Conservation (phyloP, 805 yeast genomes). For the Pichia scutulata region DNA sequence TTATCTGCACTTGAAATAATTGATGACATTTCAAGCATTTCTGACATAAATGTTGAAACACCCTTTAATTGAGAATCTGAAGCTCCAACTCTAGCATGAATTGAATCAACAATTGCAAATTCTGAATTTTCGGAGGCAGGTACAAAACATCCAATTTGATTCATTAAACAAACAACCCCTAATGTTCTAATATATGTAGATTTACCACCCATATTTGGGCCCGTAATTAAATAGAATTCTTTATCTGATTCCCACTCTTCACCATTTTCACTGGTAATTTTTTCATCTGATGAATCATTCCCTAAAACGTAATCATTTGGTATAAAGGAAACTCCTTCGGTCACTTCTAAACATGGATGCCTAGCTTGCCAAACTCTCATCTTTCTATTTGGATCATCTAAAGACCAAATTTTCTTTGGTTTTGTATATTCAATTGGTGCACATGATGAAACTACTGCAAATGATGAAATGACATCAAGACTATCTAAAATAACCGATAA, state of each 20-base stretch:
- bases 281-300: background rate
- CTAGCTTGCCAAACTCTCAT: constrained; percentile 67
- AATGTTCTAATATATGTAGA: constrained; percentile 87
- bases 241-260: constrained; percentile 26
- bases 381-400: constrained; percentile 40
- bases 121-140: constrained; percentile 73
- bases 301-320: constrained; percentile 74
- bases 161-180: constrained; percentile 80
- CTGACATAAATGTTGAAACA: constrained; percentile 93
- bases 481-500: constrained; percentile 59
- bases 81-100: constrained; percentile 96
- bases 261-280: background rate
- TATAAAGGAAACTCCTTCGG: constrained; percentile 84
- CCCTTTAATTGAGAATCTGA: constrained; percentile 97
- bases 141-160: constrained; percentile 83
- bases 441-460: constrained; percentile 75
- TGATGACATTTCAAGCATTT: constrained; percentile 89
- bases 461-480: constrained; percentile 75
- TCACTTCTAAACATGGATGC: constrained; percentile 92
- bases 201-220: constrained; percentile 98
- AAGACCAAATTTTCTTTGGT: constrained; percentile 51
- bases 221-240: constrained; percentile 82
- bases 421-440: constrained; percentile 78
- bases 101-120: constrained; percentile 79
- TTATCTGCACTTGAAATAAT: constrained; percentile 73